phyloP scores from a whole-genome alignment of 2,329 filamentous ascomycete genomes.

The Aschersonia sp. region DNA sequence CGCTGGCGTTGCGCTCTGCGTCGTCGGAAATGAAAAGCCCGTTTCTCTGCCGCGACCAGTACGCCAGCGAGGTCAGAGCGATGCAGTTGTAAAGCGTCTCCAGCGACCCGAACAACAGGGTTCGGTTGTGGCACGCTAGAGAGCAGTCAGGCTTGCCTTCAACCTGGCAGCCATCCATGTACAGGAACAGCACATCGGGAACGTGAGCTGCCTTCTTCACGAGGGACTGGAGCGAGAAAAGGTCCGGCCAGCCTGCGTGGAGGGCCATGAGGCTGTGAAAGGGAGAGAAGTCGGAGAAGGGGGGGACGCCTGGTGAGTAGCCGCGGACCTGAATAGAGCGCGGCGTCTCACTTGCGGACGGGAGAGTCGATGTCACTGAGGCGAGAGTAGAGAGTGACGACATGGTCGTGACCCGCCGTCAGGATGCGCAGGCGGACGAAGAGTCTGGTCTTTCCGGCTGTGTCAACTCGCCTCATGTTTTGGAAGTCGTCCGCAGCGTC shows the following conservation, averaged over 20 bases:
- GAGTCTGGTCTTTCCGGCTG: too few relatives aligned
- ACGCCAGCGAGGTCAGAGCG: conserved; percentile 18
- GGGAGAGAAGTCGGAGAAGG: conserved; percentile 20
- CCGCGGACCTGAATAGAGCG: conserved; percentile 3
- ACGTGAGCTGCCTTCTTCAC: conserved; percentile 18
- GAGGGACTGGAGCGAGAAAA: conserved; percentile 18
- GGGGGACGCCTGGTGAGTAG: too few relatives aligned
- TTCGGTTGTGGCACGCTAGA: conserved; percentile 15
- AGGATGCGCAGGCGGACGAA: too few relatives aligned
- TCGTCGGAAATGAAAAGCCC: conserved; percentile 16
- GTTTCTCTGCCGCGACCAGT: conserved; percentile 16
- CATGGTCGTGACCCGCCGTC: too few relatives aligned
- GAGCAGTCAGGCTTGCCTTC: conserved; percentile 16
- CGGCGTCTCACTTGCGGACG: too few relatives aligned
- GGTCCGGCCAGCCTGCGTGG: conserved; percentile 11
- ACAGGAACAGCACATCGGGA: conserved; percentile 16
- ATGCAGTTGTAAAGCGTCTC: conserved; percentile 25
- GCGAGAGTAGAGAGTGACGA: too few relatives aligned
- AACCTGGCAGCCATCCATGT: conserved; percentile 16
- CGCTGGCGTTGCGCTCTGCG: conserved; percentile 21
- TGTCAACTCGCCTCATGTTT: too few relatives aligned
- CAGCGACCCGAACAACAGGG: conserved; percentile 17
- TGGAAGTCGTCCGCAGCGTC: too few relatives aligned
- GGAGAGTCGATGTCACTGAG: too few relatives aligned
- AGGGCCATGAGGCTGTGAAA: conserved; percentile 20